These are phyloP conservation scores for Septoria linicola DNA, from an alignment of 2,329 filamentous ascomycete genomes.

Conservation along the genomic window DNA sequence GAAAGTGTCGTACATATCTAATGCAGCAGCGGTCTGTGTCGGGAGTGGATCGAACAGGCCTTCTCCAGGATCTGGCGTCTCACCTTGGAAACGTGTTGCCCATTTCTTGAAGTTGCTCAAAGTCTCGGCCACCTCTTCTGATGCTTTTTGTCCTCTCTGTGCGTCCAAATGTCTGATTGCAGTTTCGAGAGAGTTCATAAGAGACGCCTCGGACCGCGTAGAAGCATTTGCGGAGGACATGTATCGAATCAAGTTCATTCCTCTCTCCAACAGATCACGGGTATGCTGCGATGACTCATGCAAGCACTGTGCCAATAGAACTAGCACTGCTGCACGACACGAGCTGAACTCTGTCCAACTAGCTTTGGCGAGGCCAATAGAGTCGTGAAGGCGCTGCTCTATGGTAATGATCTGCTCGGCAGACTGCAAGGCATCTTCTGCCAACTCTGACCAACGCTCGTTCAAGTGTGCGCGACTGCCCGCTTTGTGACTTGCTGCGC, in stretches of 20 bases:
- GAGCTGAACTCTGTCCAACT: slow-evolving; percentile 42
- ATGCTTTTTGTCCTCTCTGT: slow-evolving; percentile 7
- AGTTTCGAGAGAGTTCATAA: slow-evolving; percentile 37
- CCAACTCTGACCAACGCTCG: slow-evolving; percentile 23
- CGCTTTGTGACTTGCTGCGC: background rate
- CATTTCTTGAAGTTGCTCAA: slow-evolving; percentile 20
- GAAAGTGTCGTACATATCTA: slow-evolving; percentile 16
- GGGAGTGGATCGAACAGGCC: slow-evolving; percentile 4
- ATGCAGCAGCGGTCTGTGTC: slow-evolving; percentile 1
- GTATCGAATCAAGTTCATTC: slow-evolving; percentile 35
- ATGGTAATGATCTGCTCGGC: slow-evolving; percentile 33
- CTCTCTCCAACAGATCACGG: slow-evolving; percentile 28
- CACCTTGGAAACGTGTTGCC: slow-evolving; percentile 16
- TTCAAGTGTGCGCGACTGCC: slow-evolving; percentile 2
- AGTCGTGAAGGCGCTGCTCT: slow-evolving; percentile 30
- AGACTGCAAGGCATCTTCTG: slow-evolving; percentile 33
- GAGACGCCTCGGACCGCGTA: slow-evolving; percentile 35
- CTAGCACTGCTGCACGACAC: slow-evolving; percentile 39
- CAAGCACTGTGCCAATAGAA: slow-evolving; percentile 39
- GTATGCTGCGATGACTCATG: slow-evolving; percentile 30
- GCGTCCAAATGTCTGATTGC: slow-evolving; percentile 19
- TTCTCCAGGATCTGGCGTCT: slow-evolving; percentile 7
- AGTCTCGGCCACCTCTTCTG: slow-evolving; percentile 12
- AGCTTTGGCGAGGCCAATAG: slow-evolving; percentile 35
- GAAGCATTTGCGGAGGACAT: slow-evolving; percentile 38